Percentiles rank a stretch among this genome's conserved stretches.
Evolutionary conservation across 2,329 filamentous ascomycete species (phyloP).

Genomic region (Fusarium protoensiforme): DNA sequence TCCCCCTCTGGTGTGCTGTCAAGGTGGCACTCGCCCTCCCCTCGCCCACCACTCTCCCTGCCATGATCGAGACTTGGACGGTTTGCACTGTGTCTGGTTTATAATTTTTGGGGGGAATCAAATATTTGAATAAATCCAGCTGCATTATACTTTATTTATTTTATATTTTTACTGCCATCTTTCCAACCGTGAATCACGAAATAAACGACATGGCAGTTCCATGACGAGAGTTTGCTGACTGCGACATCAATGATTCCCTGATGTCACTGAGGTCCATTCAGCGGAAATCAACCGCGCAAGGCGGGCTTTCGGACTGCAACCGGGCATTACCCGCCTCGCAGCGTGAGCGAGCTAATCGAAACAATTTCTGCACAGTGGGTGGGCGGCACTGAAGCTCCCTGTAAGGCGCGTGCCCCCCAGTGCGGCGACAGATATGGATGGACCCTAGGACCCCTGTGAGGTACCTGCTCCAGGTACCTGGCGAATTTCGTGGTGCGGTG

Average conservation of each 20-base stretch:
- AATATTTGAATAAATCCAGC: neutral
- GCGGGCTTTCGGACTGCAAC: neutral
- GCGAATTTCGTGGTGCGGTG: conserved; percentile 6
- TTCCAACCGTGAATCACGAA: neutral
- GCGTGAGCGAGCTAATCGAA: neutral
- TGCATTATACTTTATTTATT: neutral
- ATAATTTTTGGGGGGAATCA: neutral
- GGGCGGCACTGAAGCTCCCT: neutral
- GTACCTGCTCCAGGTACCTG: conserved; percentile 6
- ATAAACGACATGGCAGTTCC: neutral
- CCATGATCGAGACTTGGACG: neutral
- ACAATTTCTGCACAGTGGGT: neutral
- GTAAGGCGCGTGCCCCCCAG: neutral
- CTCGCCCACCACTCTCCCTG: neutral
- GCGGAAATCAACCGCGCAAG: conserved; percentile 29
- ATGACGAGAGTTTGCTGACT: neutral
- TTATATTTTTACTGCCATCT: neutral
- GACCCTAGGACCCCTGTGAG: neutral
- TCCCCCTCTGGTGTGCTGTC: conserved; percentile 4
- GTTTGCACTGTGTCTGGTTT: neutral
- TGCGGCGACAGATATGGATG: neutral
- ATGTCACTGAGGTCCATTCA: conserved; percentile 1
- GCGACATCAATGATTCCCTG: neutral
- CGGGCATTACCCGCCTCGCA: conserved; percentile 13
- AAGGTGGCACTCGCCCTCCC: conserved; percentile 3